Percentiles rank a stretch among this genome's conserved stretches.
phyloP scores from a whole-genome alignment of 176 grass and related monocot species.

The Panicum miliaceum region DNA sequence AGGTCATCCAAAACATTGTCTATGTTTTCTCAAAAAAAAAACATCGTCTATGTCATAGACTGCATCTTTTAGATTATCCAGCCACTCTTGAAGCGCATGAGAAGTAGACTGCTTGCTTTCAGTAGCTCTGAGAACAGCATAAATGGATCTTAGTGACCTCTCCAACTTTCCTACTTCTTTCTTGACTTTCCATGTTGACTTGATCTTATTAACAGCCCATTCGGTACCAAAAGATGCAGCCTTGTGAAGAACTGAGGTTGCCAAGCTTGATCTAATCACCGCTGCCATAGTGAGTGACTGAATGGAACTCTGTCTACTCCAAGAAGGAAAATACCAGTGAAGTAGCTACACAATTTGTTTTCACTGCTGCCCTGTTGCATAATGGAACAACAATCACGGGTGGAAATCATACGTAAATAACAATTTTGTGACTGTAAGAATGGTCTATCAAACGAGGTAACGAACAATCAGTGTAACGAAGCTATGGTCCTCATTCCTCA shows the following conservation, averaged over 20 bases:
- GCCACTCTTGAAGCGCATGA: neutral
- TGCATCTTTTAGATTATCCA: constrained; percentile 9
- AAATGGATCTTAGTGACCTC: neutral
- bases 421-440: too few relatives aligned
- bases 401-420: too few relatives aligned
- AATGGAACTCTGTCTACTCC: neutral
- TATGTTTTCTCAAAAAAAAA: too few relatives aligned
- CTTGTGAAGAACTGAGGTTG: neutral
- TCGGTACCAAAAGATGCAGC: neutral
- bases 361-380: too few relatives aligned
- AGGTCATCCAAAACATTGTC: neutral
- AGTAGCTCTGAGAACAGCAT: neutral
- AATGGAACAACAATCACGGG: neutral
- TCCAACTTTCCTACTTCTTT: neutral
- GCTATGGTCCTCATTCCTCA: too few relatives aligned
- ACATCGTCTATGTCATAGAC: constrained; percentile 31
- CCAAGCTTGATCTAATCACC: neutral
- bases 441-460: too few relatives aligned
- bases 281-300: neutral
- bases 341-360: too few relatives aligned
- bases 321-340: neutral
- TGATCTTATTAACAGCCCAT: neutral
- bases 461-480: too few relatives aligned
- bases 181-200: neutral
- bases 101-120: neutral